Percentiles rank a stretch among this genome's conserved stretches.
phyloP scores from a whole-genome alignment of 2,329 filamentous ascomycete genomes.

The Exophiala spinifera region DNA sequence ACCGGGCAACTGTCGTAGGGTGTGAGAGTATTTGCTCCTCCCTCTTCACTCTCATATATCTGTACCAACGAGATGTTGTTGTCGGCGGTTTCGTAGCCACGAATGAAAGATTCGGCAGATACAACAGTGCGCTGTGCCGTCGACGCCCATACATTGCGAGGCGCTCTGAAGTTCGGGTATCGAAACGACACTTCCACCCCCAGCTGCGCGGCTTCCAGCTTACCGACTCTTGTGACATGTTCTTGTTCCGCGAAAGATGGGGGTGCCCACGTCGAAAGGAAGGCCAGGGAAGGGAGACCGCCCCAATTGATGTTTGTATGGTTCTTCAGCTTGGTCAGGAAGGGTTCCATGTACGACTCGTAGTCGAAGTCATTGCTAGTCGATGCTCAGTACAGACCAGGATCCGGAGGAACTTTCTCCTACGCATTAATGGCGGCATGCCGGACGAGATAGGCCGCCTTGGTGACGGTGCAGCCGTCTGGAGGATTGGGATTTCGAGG shows the following conservation, averaged over 20 bases:
- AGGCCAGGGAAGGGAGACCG: conserved; percentile 54
- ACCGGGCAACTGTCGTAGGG: conserved; percentile 64
- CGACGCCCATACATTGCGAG: conserved; percentile 59
- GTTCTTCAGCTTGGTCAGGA: conserved; percentile 58
- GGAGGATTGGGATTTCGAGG: conserved; percentile 45
- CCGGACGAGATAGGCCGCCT: conserved; percentile 56
- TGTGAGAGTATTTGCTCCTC: conserved; percentile 60
- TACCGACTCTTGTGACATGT: conserved; percentile 60
- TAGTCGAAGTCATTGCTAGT: conserved; percentile 55
- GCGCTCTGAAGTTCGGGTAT: conserved; percentile 54
- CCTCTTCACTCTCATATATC: conserved; percentile 55
- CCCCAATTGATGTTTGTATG: conserved; percentile 56
- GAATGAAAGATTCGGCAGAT: conserved; percentile 57
- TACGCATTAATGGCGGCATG: conserved; percentile 58
- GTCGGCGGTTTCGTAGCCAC: conserved; percentile 54
- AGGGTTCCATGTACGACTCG: conserved; percentile 56
- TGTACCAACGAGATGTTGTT: conserved; percentile 54
- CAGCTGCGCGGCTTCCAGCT: conserved; percentile 58
- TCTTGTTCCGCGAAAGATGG: conserved; percentile 59
- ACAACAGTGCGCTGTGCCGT: conserved; percentile 61
- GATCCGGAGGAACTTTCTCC: not conserved
- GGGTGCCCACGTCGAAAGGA: conserved; percentile 55
- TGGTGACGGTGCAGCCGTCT: conserved; percentile 50
- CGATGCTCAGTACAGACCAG: not conserved
- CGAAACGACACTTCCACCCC: conserved; percentile 58